phyloP scores from a whole-genome alignment of 106 monocot species.

The Apostasia ramifera region DNA sequence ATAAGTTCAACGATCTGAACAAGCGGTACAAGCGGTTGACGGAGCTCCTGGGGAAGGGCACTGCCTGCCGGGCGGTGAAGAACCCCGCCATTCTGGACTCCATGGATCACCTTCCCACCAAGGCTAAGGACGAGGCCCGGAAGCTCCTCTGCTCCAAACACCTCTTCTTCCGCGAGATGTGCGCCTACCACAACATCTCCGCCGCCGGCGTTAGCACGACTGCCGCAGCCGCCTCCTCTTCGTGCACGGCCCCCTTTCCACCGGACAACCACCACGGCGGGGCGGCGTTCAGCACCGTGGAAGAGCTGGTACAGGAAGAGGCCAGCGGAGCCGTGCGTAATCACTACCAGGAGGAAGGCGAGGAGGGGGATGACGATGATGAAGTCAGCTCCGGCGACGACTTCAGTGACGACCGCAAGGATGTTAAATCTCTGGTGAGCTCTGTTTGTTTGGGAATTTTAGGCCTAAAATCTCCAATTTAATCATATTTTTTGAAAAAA shows the following conservation, averaged over 20 bases:
- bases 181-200: conserved; percentile 64
- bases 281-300: background rate
- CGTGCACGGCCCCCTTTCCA: background rate
- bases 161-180: conserved; percentile 97
- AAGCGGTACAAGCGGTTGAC: conserved; percentile 91
- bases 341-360: conserved; percentile 17
- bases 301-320: conserved; percentile 12
- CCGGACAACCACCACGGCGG: background rate
- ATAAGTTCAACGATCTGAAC: conserved; percentile 98
- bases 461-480: no score
- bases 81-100: conserved; percentile 70
- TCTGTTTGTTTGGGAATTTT: background rate
- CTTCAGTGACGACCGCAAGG: conserved; percentile 8
- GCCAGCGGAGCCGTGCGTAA: conserved; percentile 21
- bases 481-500: background rate
- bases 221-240: background rate
- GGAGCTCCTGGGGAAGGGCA: conserved; percentile 74
- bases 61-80: conserved; percentile 81
- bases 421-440: background rate
- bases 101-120: conserved; percentile 56
- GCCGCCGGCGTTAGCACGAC: background rate
- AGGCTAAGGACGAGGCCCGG: conserved; percentile 87
- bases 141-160: conserved; percentile 95
- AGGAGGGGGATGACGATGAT: conserved; percentile 5
- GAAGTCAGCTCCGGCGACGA: conserved; percentile 1